Base-by-base conservation (phyloP, 352 stramenopile genomes). In the Phytopythium kandeliae region DNA sequence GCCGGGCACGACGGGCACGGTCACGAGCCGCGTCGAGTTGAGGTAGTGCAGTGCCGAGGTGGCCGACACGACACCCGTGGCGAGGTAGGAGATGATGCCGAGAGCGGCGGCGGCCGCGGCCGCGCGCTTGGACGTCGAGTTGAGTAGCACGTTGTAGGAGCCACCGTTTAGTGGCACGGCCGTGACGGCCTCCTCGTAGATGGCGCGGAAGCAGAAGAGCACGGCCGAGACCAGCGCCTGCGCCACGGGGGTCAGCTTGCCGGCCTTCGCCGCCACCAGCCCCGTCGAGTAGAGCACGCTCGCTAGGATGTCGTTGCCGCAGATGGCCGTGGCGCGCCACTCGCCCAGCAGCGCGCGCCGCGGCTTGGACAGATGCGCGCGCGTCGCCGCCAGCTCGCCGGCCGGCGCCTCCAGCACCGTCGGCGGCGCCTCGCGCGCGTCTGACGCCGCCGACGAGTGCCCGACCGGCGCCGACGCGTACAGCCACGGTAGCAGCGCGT, bases 141-240 rank as follows among this genome's bases (percentile, higher is more conserved):
- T 97, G 19, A 97, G 73, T 36, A 97, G 62, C 22, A 96, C 78
- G 50, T 96, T 97, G 65, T 97, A 97, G 11, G 86, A 92, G 13
- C 89, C 89, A 26, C 89, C 89, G 52, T 97, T 97, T 33, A 96
- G 74, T 4, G 89, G 89, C 26, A 97, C 83, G 9, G 89, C 89
- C 19, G 71, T 93, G 46, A 96, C 92, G 1, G 84, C 89, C 58
- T 97, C 89, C 34, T 89, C 80, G 68, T 97, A 97, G 33, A 97
- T 95, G 45, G 79, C 90, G 26, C 80, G 79, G 57, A 81, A 85
- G 41, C 81, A 68, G 43, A 75, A 84, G 22, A 89, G 71, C 50
- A 88, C 73, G 9, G 78, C 52, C 1, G 82, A 78, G 16, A 97
- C 88, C 12, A 96, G 59, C 31, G 77, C 48, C 51, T 96, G 77